Evolutionary conservation across 1,284 basidiomycete genomes (phyloP).

Genomic region (Heterobasidion irregulare): DNA sequence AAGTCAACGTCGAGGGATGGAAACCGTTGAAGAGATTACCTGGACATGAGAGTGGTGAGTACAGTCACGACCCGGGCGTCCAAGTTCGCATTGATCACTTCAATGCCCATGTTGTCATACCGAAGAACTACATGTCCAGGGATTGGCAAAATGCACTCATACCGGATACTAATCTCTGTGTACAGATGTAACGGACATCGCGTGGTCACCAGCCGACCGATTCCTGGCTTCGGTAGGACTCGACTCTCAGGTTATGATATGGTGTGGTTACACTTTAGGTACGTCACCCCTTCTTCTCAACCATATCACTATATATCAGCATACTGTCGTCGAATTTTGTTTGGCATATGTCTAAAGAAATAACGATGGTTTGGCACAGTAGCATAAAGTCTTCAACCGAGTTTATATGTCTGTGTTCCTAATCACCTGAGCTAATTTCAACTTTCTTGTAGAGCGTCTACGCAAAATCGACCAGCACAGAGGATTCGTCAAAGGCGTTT

Average conservation of each 20-base stretch:
- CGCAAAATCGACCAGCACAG: conserved; percentile 83
- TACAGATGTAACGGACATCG: conserved; percentile 89
- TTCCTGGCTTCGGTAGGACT: conserved; percentile 93
- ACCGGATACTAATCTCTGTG: background rate
- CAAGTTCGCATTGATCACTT: background rate
- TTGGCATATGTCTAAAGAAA: too few species aligned
- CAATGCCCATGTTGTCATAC: background rate
- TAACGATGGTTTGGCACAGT: too few species aligned
- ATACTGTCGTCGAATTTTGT: too few species aligned
- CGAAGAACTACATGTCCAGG: too few species aligned
- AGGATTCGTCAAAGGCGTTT: conserved; percentile 97
- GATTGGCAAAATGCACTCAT: conserved; percentile 7
- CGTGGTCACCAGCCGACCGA: conserved; percentile 89
- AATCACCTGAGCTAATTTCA: background rate
- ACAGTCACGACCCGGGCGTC: background rate
- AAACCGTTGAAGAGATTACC: conserved; percentile 87
- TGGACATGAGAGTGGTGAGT: conserved; percentile 85
- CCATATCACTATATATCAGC: too few species aligned
- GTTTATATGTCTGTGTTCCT: too few species aligned
- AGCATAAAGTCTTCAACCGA: too few species aligned
- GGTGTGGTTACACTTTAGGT: conserved; percentile 89
- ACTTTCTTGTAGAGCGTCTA: conserved; percentile 48
- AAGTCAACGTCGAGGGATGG: conserved; percentile 97
- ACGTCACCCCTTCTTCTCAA: conserved; percentile 14
- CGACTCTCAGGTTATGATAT: conserved; percentile 87